These are phyloP conservation scores for Fusarium albosuccineum DNA, from an alignment of 2,329 filamentous ascomycete species.

Conservation along the genomic window DNA sequence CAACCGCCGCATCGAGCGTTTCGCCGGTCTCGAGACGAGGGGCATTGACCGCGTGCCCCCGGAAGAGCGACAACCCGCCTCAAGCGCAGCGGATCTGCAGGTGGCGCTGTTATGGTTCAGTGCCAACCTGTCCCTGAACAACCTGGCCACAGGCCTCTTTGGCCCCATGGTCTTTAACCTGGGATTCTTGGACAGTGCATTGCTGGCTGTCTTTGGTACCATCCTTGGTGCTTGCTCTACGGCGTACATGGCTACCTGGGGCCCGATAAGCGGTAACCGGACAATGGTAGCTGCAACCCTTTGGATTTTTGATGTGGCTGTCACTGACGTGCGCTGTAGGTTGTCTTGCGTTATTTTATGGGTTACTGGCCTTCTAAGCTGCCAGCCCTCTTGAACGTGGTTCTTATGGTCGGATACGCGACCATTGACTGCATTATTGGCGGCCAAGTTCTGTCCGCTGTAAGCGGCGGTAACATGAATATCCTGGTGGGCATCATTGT, in stretches of 20 bases:
- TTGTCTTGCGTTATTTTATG: conserved; percentile 82
- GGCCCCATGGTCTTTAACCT: conserved; percentile 76
- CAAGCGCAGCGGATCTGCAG: conserved; percentile 52
- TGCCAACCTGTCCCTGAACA: conserved; percentile 60
- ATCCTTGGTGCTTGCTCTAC: conserved; percentile 78
- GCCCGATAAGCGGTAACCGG: conserved; percentile 78
- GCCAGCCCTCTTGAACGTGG: conserved; percentile 53
- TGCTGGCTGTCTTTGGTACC: conserved; percentile 82
- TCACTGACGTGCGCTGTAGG: conserved; percentile 38
- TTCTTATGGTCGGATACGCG: conserved; percentile 82
- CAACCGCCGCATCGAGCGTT: conserved; percentile 38
- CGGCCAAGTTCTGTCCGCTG: conserved; percentile 80
- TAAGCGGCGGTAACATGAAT: conserved; percentile 74
- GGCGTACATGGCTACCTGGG: conserved; percentile 83
- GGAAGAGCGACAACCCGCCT: conserved; percentile 52
- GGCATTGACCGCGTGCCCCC: conserved; percentile 56
- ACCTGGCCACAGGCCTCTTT: conserved; percentile 76
- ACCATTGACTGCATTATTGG: conserved; percentile 85
- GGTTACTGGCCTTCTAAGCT: conserved; percentile 68
- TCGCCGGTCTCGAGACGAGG: conserved; percentile 56
- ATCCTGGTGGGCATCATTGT: conserved; percentile 81
- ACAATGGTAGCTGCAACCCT: conserved; percentile 69
- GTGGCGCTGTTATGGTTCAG: conserved; percentile 59
- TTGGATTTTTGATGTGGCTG: too few relatives aligned
- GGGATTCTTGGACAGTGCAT: conserved; percentile 78